Base-by-base conservation (phyloP, 306 rosid species). In the Cicer pinnatifidum region DNA sequence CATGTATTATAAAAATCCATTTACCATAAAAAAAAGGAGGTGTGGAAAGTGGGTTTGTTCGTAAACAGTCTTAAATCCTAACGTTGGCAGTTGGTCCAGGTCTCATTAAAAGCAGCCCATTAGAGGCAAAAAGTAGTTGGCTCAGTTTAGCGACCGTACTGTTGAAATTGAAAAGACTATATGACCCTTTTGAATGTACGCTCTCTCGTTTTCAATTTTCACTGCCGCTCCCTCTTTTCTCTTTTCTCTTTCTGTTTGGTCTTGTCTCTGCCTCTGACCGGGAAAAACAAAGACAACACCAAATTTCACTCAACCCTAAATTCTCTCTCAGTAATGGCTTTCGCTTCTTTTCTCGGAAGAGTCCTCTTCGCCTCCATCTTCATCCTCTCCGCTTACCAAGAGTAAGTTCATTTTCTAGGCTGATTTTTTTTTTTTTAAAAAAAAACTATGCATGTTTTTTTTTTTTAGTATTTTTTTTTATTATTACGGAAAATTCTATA, bases 341-440 rank as follows among this genome's bases (percentile, higher is more conserved):
- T 85, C 82, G 74, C 86, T 38, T 81, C 89, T n/a, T 87, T 87
- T 40, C 83, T 87, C 38, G 89, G 91, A 46, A 85, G 91, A 83
- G 87, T 85, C 50, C 86, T 87, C 61, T 87, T 87, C 73, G 86
- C 89, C 59, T 83, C 87, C 39, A 65, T 85, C 35, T 87, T 87
- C 80, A 85, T 87, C 58, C 87, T 87, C 80, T 81, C 89, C 33
- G 91, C 87, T 70, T 81, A 81, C 81, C 89, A 85, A 83, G 83
- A 87, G 91, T 87, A 13, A 78, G 83, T 87, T 16, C 17, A 12
- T 19, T 0, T 68, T 58, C 62, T 48, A 6, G 16, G 5, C 59
- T 45, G 5, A 9, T 38, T 35, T 45, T 44, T 3, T n/a, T n/a
- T 1, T 56, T 11, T 53, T 53, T 1, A 2, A 6, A 50, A 13